Percentiles rank a stretch among this genome's conserved stretches.
These are phyloP conservation scores for Ustilago shanxiensis DNA, from an alignment of 1,284 basidiomycete species.

Conservation along the genomic window DNA sequence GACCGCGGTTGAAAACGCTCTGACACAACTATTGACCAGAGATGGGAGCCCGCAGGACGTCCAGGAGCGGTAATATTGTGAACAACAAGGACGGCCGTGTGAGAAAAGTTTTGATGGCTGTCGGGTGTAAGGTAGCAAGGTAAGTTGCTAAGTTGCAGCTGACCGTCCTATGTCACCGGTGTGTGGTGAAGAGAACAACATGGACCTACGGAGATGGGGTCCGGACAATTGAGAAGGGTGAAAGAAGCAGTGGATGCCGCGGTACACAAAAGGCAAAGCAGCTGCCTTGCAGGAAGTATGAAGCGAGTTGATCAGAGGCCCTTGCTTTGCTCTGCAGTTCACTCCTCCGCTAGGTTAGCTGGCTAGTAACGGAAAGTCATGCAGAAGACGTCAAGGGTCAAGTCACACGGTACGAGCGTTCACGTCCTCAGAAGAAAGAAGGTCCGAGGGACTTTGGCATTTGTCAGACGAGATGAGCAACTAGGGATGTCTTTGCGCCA, in stretches of 20 bases:
- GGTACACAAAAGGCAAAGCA: not conserved
- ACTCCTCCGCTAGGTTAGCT: not conserved
- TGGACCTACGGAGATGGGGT: slow-evolving; percentile 28
- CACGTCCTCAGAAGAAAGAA: not conserved
- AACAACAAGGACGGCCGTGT: not conserved
- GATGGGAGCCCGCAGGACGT: not conserved
- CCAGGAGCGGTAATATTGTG: not conserved
- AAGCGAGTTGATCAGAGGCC: not conserved
- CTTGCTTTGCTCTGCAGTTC: too few relatives aligned
- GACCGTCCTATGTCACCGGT: not conserved
- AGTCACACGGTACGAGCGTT: not conserved
- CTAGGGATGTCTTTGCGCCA: not conserved
- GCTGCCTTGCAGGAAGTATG: too few relatives aligned
- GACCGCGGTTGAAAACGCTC: not conserved
- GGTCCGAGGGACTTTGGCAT: not conserved
- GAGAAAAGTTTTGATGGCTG: not conserved
- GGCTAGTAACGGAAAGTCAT: not conserved
- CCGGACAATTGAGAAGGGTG: slow-evolving; percentile 14
- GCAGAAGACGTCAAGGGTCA: not conserved
- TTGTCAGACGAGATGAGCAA: slow-evolving; percentile 3
- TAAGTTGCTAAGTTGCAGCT: not conserved
- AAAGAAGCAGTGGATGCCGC: not conserved
- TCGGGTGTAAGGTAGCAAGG: not conserved
- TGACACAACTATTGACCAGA: not conserved
- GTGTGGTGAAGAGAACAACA: not conserved